A percentile compares a stretch with the other conserved stretches of the same genome.
Evolutionary conservation across 2,329 filamentous ascomycete genomes (phyloP).

Genomic region (Orbilia oligospora): DNA sequence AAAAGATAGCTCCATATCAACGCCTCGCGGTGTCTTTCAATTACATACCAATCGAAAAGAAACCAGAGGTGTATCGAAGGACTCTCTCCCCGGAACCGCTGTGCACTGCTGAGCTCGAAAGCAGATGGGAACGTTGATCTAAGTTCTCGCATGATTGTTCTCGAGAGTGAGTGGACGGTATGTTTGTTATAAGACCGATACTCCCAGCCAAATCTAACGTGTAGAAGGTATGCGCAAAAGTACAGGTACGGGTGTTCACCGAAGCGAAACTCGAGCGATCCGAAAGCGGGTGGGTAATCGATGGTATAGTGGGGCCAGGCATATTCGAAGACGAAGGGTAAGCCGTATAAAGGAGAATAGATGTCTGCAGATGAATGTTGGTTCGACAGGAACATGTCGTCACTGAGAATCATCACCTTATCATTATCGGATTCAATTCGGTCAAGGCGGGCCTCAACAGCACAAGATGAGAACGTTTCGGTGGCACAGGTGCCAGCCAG

Average conservation of each 20-base stretch:
- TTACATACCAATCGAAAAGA: slow-evolving; percentile 55
- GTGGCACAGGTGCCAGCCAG: slow-evolving; percentile 23
- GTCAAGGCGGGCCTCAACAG: slow-evolving; percentile 50
- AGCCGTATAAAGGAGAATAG: slow-evolving; percentile 45
- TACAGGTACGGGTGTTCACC: slow-evolving; percentile 48
- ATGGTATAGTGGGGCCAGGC: slow-evolving; percentile 32
- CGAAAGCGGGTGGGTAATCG: slow-evolving; percentile 49
- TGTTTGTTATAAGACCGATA: slow-evolving; percentile 50
- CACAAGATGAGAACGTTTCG: slow-evolving; percentile 49
- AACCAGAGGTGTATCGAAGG: slow-evolving; percentile 54
- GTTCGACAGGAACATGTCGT: slow-evolving; percentile 51
- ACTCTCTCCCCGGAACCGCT: slow-evolving; percentile 50
- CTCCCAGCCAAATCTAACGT: slow-evolving; percentile 48
- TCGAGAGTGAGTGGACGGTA: slow-evolving; percentile 47
- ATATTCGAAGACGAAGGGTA: slow-evolving; percentile 48
- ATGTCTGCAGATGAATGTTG: slow-evolving; percentile 45
- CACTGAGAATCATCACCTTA: slow-evolving; percentile 36
- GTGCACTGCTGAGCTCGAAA: slow-evolving; percentile 44
- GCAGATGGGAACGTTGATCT: slow-evolving; percentile 53
- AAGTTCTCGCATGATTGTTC: slow-evolving; percentile 42
- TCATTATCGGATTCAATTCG: slow-evolving; percentile 31
- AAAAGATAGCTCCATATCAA: slow-evolving; percentile 48
- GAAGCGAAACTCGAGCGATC: slow-evolving; percentile 32
- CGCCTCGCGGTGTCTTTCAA: slow-evolving; percentile 46
- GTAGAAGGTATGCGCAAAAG: slow-evolving; percentile 43